Conservation (phyloP, 176 grass and related monocot genomes). For the Raddia distichophylla region DNA sequence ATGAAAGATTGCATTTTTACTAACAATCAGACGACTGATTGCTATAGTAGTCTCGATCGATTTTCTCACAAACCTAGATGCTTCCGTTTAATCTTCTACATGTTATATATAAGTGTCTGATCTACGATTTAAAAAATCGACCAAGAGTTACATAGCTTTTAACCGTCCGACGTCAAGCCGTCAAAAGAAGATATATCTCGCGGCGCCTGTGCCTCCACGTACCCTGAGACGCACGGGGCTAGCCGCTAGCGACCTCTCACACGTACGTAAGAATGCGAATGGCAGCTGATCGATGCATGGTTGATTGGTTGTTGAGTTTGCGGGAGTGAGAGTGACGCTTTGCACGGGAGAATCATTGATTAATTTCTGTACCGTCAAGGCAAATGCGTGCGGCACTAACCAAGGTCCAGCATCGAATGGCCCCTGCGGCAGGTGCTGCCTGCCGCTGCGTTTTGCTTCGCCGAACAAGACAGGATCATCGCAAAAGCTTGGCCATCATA, state of each 20-base stretch:
- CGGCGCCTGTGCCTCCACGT: background rate
- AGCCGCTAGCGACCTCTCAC: background rate
- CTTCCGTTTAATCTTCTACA: too few species aligned
- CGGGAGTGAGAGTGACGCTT: too few species aligned
- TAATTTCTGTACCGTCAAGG: background rate
- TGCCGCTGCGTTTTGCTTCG: background rate
- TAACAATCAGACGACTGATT: too few species aligned
- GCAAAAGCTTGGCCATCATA: conserved; percentile 19
- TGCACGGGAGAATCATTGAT: background rate
- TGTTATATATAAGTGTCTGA: too few species aligned
- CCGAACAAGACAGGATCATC: conserved; percentile 15
- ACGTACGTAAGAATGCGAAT: background rate
- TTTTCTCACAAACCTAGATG: too few species aligned
- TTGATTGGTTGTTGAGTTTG: too few species aligned
- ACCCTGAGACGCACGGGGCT: background rate
- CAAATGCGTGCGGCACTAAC: background rate
- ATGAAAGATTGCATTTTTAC: too few species aligned
- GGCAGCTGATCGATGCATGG: too few species aligned
- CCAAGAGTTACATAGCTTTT: too few species aligned
- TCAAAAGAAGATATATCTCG: background rate
- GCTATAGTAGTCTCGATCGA: too few species aligned
- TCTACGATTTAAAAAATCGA: too few species aligned
- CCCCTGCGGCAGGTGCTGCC: background rate
- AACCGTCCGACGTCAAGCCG: too few species aligned
- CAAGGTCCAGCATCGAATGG: background rate